A percentile compares a stretch with the other conserved stretches of the same genome.
Evolutionary conservation across 2,329 filamentous ascomycete species (phyloP).

Genomic region (Nemania sp.): DNA sequence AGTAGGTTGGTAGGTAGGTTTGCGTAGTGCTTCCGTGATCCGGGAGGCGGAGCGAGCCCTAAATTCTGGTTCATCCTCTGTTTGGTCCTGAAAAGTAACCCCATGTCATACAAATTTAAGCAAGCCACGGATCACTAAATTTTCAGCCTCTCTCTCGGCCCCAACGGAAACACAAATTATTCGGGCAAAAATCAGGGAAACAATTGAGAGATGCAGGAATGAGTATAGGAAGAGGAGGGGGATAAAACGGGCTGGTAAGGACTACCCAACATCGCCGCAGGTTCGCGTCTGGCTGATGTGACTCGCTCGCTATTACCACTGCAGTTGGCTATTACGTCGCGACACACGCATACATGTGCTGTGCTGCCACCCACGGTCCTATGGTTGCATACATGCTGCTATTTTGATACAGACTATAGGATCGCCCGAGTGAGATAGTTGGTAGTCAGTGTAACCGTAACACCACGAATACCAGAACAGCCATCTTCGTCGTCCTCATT

Average conservation of each 20-base stretch:
- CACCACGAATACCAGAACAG: slow-evolving; percentile 5
- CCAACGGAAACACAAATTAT: not conserved
- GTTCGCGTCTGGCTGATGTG: slow-evolving; percentile 23
- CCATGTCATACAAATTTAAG: not conserved
- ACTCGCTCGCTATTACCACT: slow-evolving; percentile 17
- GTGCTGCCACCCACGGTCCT: slow-evolving; percentile 7
- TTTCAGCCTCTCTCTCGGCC: slow-evolving; percentile 21
- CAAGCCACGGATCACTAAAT: not conserved
- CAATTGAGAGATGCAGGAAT: not conserved
- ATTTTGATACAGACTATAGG: slow-evolving; percentile 35
- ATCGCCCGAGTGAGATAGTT: slow-evolving; percentile 19
- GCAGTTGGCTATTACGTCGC: slow-evolving; percentile 14
- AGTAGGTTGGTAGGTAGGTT: too few relatives aligned
- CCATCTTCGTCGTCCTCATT: not conserved
- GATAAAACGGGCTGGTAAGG: slow-evolving; percentile 15
- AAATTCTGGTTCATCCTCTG: slow-evolving; percentile 7
- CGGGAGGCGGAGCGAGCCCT: slow-evolving; percentile 26
- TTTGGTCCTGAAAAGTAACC: slow-evolving; percentile 9
- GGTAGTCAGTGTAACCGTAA: slow-evolving; percentile 29
- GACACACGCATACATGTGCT: slow-evolving; percentile 14
- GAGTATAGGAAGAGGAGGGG: not conserved
- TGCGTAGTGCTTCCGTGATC: slow-evolving; percentile 19
- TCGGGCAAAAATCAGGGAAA: not conserved
- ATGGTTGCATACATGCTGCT: slow-evolving; percentile 34
- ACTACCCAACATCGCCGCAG: slow-evolving; percentile 13